phyloP scores from a whole-genome alignment of 306 rosid species.

The Psophocarpus tetragonolobus region DNA sequence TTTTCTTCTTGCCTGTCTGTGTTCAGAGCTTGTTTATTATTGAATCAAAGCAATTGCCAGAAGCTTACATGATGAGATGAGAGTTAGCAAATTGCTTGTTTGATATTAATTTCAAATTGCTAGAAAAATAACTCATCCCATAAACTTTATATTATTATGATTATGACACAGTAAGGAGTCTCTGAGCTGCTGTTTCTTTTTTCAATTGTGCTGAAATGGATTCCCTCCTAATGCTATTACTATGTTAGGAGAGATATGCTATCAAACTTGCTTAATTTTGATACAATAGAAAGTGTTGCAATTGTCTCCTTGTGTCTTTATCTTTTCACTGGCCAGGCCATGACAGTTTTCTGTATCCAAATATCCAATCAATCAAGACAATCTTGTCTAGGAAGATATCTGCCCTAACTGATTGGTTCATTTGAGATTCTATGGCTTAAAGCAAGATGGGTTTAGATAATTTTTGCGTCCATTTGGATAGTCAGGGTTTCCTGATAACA shows the following conservation, averaged over 20 bases:
- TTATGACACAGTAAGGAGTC: not conserved
- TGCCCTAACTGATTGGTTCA: not conserved
- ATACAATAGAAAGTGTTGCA: not conserved
- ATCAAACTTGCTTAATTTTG: conserved; percentile 10
- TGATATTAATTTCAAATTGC: conserved; percentile 1
- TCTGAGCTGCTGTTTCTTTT: not conserved
- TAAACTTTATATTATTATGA: not conserved
- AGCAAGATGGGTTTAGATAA: not conserved
- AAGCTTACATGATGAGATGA: not conserved
- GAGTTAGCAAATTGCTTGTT: not conserved
- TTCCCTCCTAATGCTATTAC: not conserved
- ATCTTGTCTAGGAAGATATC: conserved; percentile 1
- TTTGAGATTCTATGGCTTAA: conserved; percentile 11
- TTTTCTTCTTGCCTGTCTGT: not conserved
- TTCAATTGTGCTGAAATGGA: not conserved
- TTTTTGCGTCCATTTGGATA: conserved; percentile 10
- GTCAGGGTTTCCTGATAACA: conserved; percentile 11
- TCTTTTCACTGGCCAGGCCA: conserved; percentile 1
- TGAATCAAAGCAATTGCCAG: not conserved
- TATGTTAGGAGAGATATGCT: not conserved
- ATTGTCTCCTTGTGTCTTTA: not conserved
- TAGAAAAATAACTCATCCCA: not conserved
- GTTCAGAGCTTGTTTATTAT: not conserved
- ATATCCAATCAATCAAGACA: conserved; percentile 4
- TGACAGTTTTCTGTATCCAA: not conserved